A percentile compares a stretch with the other conserved stretches of the same genome.
Evolutionary conservation across 2,329 filamentous ascomycete genomes (phyloP).

Genomic region (Scedosporium dehoogii): DNA sequence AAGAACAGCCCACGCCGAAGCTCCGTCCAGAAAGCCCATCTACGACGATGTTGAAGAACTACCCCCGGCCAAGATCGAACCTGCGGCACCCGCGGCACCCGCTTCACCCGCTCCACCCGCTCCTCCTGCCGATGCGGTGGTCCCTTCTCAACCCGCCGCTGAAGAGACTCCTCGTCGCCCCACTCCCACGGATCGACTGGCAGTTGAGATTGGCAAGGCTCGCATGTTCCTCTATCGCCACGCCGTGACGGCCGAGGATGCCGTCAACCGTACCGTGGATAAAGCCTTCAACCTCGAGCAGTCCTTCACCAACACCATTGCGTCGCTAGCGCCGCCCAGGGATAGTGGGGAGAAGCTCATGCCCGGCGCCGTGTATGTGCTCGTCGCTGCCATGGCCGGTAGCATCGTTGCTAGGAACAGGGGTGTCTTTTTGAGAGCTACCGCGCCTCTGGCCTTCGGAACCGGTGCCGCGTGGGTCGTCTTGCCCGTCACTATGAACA

Average conservation of each 20-base stretch:
- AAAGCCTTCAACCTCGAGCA: slow-evolving; percentile 76
- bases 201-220: slow-evolving; percentile 67
- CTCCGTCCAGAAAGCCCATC: slow-evolving; percentile 55
- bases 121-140: slow-evolving; percentile 18
- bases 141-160: slow-evolving; percentile 11
- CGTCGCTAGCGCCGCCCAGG: slow-evolving; percentile 75
- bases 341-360: slow-evolving; percentile 82
- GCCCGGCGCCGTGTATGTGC: slow-evolving; percentile 82
- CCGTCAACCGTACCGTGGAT: slow-evolving; percentile 74
- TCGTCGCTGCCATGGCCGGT: slow-evolving; percentile 90
- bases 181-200: slow-evolving; percentile 83
- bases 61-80: slow-evolving; percentile 17
- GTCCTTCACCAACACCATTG: slow-evolving; percentile 80
- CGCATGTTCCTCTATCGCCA: slow-evolving; percentile 74
- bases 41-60: slow-evolving; percentile 60
- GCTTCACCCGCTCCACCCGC: slow-evolving; percentile 15
- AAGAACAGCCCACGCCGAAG: slow-evolving; percentile 41
- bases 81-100: slow-evolving; percentile 18
- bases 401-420: slow-evolving; percentile 85
- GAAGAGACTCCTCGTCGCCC: slow-evolving; percentile 37
- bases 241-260: slow-evolving; percentile 65
- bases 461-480: slow-evolving; percentile 75
- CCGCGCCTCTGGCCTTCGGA: slow-evolving; percentile 69
- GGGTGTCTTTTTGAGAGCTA: slow-evolving; percentile 69
- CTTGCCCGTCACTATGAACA: slow-evolving; percentile 81